Evolutionary conservation across 169 alveolate species (phyloP).

Genomic region (Theileria parva): DNA sequence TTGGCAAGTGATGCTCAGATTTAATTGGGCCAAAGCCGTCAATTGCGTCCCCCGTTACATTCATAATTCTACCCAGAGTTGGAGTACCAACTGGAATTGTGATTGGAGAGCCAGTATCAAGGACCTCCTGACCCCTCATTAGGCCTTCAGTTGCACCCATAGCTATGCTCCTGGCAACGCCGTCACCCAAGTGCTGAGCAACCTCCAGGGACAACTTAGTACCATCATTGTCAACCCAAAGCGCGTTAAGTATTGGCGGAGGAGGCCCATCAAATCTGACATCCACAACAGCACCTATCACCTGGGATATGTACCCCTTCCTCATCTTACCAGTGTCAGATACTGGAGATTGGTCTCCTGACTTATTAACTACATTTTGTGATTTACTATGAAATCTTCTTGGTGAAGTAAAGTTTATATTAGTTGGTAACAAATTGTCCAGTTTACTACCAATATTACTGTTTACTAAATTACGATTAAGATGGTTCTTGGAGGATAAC

Average conservation of each 20-base stretch:
- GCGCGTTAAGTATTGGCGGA: slow-evolving; percentile 93
- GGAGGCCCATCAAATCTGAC: slow-evolving; percentile 93
- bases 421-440: neutral
- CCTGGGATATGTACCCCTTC: slow-evolving; percentile 90
- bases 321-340: slow-evolving; percentile 29
- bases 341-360: slow-evolving; percentile 8
- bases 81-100: slow-evolving; percentile 88
- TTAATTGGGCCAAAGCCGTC: slow-evolving; percentile 96
- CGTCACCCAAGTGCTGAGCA: slow-evolving; percentile 94
- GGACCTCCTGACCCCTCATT: slow-evolving; percentile 92
- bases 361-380: slow-evolving; percentile 10
- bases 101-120: slow-evolving; percentile 94
- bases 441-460: neutral
- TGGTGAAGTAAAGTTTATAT: neutral
- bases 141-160: slow-evolving; percentile 98
- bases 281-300: slow-evolving; percentile 97
- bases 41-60: slow-evolving; percentile 97
- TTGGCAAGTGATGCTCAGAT: slow-evolving; percentile 82
- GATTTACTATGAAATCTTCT: neutral
- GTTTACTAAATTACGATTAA: neutral
- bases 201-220: slow-evolving; percentile 91
- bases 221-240: slow-evolving; percentile 88
- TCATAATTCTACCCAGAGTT: slow-evolving; percentile 94
- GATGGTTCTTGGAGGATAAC: neutral
- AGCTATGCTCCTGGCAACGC: slow-evolving; percentile 91